Evolutionary conservation across 2,329 filamentous ascomycete genomes (phyloP).

Genomic region (Trichocomaceae sp.): DNA sequence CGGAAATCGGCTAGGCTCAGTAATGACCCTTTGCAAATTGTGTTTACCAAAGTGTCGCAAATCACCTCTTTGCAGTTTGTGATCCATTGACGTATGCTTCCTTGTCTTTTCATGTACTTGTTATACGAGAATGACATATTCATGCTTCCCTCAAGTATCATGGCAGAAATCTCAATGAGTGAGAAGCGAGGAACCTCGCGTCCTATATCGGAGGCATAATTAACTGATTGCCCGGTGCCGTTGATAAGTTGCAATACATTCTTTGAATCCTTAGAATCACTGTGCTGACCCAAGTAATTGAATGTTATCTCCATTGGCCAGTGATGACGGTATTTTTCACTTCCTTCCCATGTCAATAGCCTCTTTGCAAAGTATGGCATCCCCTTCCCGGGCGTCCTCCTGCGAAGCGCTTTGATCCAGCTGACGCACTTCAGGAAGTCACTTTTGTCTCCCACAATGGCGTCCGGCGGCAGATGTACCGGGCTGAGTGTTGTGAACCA

Average conservation of each 20-base stretch:
- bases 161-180: constrained; percentile 15
- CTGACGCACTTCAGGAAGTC: constrained; percentile 10
- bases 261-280: constrained; percentile 15
- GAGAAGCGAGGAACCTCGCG: constrained; percentile 14
- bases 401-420: constrained; percentile 33
- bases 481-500: constrained; percentile 22
- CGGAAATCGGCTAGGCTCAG: constrained; percentile 16
- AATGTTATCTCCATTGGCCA: constrained; percentile 20
- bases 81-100: constrained; percentile 13
- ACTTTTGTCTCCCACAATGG: neutral
- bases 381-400: constrained; percentile 31
- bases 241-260: constrained; percentile 14
- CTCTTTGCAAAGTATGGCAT: constrained; percentile 34
- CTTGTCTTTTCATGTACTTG: constrained; percentile 11
- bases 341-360: constrained; percentile 25
- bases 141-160: constrained; percentile 12
- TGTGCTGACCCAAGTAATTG: constrained; percentile 20
- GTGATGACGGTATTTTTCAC: constrained; percentile 15
- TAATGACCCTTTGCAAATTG: neutral
- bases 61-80: constrained; percentile 9
- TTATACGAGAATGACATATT: constrained; percentile 14
- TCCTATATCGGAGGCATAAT: constrained; percentile 10
- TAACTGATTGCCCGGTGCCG: constrained; percentile 12
- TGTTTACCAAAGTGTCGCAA: neutral
- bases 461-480: constrained; percentile 9